Base-by-base conservation (phyloP, 768 basidiomycete genomes). In the Auriscalpium orientale region DNA sequence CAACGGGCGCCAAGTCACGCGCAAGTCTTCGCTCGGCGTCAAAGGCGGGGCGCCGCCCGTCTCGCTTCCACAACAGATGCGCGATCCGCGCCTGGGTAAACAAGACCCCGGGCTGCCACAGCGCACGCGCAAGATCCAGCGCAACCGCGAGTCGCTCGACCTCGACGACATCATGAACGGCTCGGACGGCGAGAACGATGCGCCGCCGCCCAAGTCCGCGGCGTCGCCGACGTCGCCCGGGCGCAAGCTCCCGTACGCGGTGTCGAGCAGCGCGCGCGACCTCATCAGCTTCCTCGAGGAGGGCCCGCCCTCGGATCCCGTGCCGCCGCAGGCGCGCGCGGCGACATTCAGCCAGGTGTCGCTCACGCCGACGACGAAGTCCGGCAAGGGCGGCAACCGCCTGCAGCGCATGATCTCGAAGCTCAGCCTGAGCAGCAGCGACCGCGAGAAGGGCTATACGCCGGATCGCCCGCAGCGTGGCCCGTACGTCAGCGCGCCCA, bases 351-450 rank as follows among this genome's bases (percentile, higher is more conserved):
- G 59, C 46, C 8, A 37, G 13, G 51, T 51, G 36, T 62, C 61
- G 12, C 58, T 62, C 22, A 53, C 61, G 3, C 59, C 61, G 33
- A 62, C 58, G n/a, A 62, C 58, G 28, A 62, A 60, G 53, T 60
- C 58, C 6, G 71, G 71, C 49, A 76, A 71, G 61, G 53, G 66
- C 76, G 54, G 82, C n/a, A 58, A 82, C 49, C 79, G 89, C 22
- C 71, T 93, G 57, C 85, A 87, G 68, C 80, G 84, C 59, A 91
- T 94, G 84, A 87, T 94, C 63, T 91, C 89, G 18, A 85, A 83
- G 62, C 73, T 92, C 28, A 84, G 13, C 81, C 38, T 66, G 66
- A 18, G 64, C 64, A 40, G 65, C 64, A 28, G 28, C 28, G 38
- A 70, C 63, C 45, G 72, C 81, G 53, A 72, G 70, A 50, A 63